Evolutionary conservation across 352 stramenopile species (phyloP).

Genomic region (Phytopythium helicoides): DNA sequence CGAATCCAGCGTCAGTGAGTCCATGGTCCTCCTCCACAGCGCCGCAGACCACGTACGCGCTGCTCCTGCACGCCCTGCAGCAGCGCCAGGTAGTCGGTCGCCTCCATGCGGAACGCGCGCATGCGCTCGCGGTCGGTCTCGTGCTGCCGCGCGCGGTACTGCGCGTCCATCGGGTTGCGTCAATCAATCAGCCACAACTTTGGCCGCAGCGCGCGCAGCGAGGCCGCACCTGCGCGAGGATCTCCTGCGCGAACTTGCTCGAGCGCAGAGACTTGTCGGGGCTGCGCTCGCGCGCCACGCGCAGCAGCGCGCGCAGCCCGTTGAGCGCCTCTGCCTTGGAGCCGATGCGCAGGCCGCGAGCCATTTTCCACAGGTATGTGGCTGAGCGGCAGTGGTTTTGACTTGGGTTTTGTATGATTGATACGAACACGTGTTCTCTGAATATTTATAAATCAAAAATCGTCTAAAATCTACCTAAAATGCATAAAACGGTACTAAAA

Average conservation of each 20-base stretch:
- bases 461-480: too few species aligned
- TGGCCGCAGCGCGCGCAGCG: too few species aligned
- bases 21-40: too few species aligned
- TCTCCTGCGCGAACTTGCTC: constrained; percentile 71
- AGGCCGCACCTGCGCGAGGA: constrained; percentile 57
- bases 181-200: too few species aligned
- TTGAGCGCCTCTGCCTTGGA: constrained; percentile 82
- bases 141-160: constrained; percentile 73
- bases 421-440: too few species aligned
- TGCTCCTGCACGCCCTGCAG: constrained; percentile 71
- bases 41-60: constrained; percentile 37
- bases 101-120: constrained; percentile 64
- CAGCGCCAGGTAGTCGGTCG: constrained; percentile 68
- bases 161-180: too few species aligned
- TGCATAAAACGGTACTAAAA: too few species aligned
- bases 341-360: constrained; percentile 67
- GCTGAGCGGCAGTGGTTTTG: neutral
- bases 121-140: constrained; percentile 77
- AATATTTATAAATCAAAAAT: too few species aligned
- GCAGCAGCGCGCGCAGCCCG: constrained; percentile 71
- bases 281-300: constrained; percentile 57
- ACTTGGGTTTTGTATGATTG: neutral
- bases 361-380: constrained; percentile 34
- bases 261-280: constrained; percentile 39
- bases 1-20: too few species aligned